Evolutionary conservation across 108 stramenopile species (phyloP).

Genomic region (Nitzschia inconspicua): DNA sequence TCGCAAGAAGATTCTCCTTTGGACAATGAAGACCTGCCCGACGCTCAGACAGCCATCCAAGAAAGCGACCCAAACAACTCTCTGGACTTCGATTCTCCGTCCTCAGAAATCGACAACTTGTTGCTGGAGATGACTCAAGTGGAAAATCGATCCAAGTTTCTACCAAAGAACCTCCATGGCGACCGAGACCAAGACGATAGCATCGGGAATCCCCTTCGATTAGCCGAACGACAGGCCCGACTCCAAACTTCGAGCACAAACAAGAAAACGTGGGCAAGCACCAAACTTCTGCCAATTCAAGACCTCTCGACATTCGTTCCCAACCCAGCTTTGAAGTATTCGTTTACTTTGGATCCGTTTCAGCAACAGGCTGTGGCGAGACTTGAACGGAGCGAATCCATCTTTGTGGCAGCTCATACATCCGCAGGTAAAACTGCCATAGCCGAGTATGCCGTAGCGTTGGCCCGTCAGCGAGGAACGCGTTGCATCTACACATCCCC

Average conservation of each 20-base stretch:
- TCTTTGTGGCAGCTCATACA: slow-evolving; percentile 95
- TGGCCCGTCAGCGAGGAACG: slow-evolving; percentile 82
- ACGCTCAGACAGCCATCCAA: neutral
- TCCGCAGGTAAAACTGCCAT: slow-evolving; percentile 93
- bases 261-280: slow-evolving; percentile 85
- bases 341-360: slow-evolving; percentile 95
- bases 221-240: slow-evolving; percentile 30
- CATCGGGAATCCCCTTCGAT: slow-evolving; percentile 35
- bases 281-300: slow-evolving; percentile 50
- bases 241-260: slow-evolving; percentile 30
- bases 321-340: slow-evolving; percentile 88
- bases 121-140: slow-evolving; percentile 42
- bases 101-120: slow-evolving; percentile 55
- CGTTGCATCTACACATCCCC: slow-evolving; percentile 97
- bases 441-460: slow-evolving; percentile 95
- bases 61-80: neutral
- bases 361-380: slow-evolving; percentile 90
- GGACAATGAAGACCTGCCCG: slow-evolving; percentile 8
- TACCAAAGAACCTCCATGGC: slow-evolving; percentile 15
- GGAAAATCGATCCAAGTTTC: slow-evolving; percentile 21
- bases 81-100: neutral
- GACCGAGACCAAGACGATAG: slow-evolving; percentile 6
- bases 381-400: slow-evolving; percentile 91
- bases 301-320: slow-evolving; percentile 72
- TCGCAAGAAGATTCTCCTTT: slow-evolving; percentile 16